Evolutionary conservation across 2,329 filamentous ascomycete species (phyloP).

Genomic region (Cytospora chrysosperma): DNA sequence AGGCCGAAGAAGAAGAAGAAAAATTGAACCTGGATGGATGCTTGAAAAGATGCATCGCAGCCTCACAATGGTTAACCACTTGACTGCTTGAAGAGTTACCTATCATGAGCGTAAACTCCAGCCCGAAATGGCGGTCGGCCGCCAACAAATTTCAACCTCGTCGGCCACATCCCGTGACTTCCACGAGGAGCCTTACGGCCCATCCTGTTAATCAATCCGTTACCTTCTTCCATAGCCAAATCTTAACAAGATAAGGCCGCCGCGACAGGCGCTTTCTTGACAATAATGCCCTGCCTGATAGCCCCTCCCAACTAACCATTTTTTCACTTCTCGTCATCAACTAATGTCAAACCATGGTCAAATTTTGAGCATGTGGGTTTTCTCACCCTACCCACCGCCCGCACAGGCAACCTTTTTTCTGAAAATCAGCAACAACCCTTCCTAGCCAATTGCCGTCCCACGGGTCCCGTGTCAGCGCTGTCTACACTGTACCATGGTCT

Average conservation of each 20-base stretch:
- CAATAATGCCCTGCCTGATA: neutral
- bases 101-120: conserved; percentile 5
- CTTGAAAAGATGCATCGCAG: neutral
- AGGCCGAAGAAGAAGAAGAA: neutral
- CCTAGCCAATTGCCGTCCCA: neutral
- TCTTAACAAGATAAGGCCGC: neutral
- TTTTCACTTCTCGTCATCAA: neutral
- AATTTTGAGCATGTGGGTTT: neutral
- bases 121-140: conserved; percentile 20
- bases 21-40: neutral
- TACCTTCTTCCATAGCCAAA: neutral
- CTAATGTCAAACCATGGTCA: neutral
- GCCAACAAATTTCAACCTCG: conserved; percentile 18
- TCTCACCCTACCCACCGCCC: neutral
- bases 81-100: neutral
- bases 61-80: neutral
- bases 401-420: neutral
- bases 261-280: neutral
- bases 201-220: neutral
- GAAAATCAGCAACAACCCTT: neutral
- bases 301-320: neutral
- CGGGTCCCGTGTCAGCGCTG: neutral
- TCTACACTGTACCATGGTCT: neutral
- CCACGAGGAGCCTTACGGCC: neutral
- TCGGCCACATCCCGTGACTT: conserved; percentile 14